Evolutionary conservation across 129 eudicot genomes (phyloP).

Genomic region (Centrapalus pauciflorus): DNA sequence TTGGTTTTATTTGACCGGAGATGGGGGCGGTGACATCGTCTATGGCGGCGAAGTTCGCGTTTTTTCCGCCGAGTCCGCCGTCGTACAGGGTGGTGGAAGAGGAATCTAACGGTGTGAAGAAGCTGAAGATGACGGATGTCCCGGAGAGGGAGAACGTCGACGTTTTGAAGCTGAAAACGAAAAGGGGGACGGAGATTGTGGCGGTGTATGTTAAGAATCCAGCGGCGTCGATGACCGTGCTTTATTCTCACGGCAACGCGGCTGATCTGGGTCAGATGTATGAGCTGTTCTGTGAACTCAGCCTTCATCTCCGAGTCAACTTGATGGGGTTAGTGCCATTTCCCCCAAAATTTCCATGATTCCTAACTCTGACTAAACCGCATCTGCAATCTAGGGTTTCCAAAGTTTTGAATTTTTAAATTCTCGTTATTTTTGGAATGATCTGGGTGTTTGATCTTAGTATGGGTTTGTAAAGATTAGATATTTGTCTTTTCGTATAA

Average conservation of each 20-base stretch:
- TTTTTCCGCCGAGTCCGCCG: conserved; percentile 91
- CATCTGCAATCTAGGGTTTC: conserved; percentile 16
- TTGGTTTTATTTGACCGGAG: conserved; percentile 4
- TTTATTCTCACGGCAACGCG: conserved; percentile 89
- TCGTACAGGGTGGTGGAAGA: conserved; percentile 58
- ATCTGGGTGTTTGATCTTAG: neutral
- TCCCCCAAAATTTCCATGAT: neutral
- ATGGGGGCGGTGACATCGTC: conserved; percentile 94
- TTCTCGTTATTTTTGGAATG: neutral
- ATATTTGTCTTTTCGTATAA: neutral
- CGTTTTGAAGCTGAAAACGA: conserved; percentile 67
- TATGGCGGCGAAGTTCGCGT: conserved; percentile 89
- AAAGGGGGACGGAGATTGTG: conserved; percentile 62
- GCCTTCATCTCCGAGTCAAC: conserved; percentile 80
- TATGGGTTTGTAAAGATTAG: neutral
- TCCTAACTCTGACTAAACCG: neutral
- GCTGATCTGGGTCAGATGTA: conserved; percentile 98
- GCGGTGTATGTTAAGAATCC: conserved; percentile 75
- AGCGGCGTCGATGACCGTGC: conserved; percentile 55
- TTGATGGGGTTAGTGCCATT: conserved; percentile 61
- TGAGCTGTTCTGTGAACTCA: conserved; percentile 76
- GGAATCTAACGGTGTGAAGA: conserved; percentile 31
- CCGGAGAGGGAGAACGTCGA: conserved; percentile 75
- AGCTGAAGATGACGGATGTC: conserved; percentile 66
- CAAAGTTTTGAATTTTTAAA: neutral